Conservation (phyloP, 345 rosid species). For the Camelina hispida region DNA sequence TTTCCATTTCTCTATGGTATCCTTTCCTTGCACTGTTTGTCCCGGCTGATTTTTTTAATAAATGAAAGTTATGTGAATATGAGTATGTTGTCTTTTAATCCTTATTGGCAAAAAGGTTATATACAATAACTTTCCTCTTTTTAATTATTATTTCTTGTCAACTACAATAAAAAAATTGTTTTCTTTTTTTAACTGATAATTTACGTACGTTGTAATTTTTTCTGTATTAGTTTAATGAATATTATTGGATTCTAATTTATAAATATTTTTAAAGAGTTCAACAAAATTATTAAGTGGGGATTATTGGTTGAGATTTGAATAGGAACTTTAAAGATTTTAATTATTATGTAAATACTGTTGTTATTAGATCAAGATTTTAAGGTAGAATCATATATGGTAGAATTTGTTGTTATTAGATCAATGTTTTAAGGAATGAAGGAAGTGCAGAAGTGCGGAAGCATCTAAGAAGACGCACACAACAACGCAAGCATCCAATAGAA, state of each 20-base stretch:
- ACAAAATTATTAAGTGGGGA: not conserved
- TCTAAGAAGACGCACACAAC: not conserved
- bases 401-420: no score
- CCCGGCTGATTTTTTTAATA: constrained; percentile 29
- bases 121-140: not conserved
- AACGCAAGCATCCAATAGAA: constrained; percentile 13
- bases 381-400: no score
- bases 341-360: no score
- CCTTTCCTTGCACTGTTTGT: constrained; percentile 6
- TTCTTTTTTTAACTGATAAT: no score
- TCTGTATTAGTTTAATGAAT: no score
- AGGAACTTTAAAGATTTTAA: no score
- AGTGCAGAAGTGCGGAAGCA: not conserved
- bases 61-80: constrained; percentile 34
- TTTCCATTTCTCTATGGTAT: constrained; percentile 5
- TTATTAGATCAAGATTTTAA: no score
- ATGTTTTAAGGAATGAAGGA: no score
- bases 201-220: not conserved
- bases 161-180: not conserved
- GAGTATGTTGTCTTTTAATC: constrained; percentile 19
- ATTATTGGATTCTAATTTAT: not conserved
- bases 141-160: not conserved
- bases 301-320: no score
- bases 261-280: not conserved
- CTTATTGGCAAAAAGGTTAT: constrained; percentile 1